These are phyloP conservation scores for Seminavis robusta DNA, from an alignment of 108 stramenopile species.

Conservation along the genomic window DNA sequence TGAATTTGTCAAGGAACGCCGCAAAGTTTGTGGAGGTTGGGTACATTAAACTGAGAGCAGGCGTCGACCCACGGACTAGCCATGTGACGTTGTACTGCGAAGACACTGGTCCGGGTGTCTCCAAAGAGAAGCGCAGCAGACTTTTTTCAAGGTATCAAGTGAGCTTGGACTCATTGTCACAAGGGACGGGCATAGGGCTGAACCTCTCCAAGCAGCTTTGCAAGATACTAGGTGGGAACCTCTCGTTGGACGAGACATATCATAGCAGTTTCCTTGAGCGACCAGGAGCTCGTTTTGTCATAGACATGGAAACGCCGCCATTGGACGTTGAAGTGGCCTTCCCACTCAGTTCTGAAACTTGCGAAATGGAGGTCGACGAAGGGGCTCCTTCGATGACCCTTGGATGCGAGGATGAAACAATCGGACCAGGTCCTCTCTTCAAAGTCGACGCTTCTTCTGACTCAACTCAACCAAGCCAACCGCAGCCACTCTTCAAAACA, in stretches of 20 bases:
- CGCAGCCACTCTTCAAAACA: no score
- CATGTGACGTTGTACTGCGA: conserved; percentile 19
- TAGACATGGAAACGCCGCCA: conserved; percentile 2
- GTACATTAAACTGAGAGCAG: conserved; percentile 42
- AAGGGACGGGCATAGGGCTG: conserved; percentile 47
- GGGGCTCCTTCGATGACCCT: no score
- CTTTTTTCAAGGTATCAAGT: conserved; percentile 42
- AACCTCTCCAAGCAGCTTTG: conserved; percentile 41
- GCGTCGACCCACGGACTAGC: conserved; percentile 9
- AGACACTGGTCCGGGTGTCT: conserved; percentile 43
- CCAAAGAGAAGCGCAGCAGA: conserved; percentile 17
- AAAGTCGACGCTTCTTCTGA: no score
- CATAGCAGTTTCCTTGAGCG: conserved; percentile 2
- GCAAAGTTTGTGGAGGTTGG: conserved; percentile 50
- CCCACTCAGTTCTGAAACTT: no score
- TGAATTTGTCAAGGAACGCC: no score
- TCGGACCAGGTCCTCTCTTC: no score
- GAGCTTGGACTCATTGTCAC: conserved; percentile 23
- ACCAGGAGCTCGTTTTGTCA: conserved; percentile 11
- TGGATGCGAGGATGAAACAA: no score
- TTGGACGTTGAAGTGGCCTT: no score
- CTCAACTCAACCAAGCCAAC: no score
- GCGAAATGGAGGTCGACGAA: no score
- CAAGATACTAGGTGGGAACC: conserved; percentile 46
- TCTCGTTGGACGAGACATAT: conserved; percentile 32